phyloP scores from a whole-genome alignment of 78 protist species.

The Creolimax fragrantissima region DNA sequence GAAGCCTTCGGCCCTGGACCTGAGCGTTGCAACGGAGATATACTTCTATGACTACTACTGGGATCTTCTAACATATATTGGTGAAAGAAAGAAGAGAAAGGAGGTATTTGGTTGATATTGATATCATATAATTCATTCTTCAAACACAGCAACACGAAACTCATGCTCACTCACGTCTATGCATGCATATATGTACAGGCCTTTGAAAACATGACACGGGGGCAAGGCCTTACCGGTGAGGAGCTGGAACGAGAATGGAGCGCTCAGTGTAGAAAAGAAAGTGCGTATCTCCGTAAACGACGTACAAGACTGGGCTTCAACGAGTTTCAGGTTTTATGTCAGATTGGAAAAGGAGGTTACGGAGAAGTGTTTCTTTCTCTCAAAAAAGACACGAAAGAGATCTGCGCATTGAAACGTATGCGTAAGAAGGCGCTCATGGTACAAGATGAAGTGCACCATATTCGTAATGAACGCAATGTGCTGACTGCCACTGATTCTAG shows the following conservation, averaged over 20 bases:
- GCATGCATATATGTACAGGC: too few species aligned
- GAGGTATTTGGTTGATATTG: not conserved
- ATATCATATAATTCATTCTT: too few species aligned
- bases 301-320: not conserved
- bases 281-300: not conserved
- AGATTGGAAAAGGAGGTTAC: conserved; percentile 17
- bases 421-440: not conserved
- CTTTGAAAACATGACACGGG: not conserved
- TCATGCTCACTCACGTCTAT: too few species aligned
- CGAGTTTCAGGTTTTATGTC: not conserved
- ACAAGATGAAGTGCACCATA: not conserved
- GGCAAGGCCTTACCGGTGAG: not conserved
- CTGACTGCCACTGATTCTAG: not conserved
- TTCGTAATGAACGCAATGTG: conserved; percentile 25
- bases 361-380: not conserved
- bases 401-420: conserved; percentile 33
- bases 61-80: conserved; percentile 6
- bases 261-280: not conserved
- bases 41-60: conserved; percentile 20
- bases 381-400: not conserved
- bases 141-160: too few species aligned
- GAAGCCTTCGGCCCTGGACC: not conserved
- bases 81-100: not conserved
- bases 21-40: conserved; percentile 4
- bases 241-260: not conserved